phyloP scores from a whole-genome alignment of 164 flowering plant genomes.

The Echeveria elegans region DNA sequence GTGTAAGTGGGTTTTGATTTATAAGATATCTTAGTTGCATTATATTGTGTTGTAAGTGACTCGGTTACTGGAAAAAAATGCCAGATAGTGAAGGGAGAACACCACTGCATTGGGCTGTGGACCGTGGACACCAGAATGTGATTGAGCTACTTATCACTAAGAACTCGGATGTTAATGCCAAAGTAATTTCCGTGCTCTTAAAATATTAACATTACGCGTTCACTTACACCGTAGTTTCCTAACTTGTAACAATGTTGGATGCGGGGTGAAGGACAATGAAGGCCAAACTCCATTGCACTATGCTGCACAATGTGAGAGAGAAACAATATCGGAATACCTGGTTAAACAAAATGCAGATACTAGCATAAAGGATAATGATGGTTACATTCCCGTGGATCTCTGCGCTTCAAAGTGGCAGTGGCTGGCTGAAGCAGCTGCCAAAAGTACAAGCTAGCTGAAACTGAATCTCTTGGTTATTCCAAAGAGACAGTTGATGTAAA shows the following conservation, averaged over 20 bases:
- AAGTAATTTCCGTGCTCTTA: constrained; percentile 30
- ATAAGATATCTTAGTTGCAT: neutral
- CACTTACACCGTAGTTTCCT: neutral
- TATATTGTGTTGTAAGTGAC: neutral
- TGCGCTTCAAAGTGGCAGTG: constrained; percentile 68
- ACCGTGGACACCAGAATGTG: constrained; percentile 65
- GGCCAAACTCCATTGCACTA: constrained; percentile 94
- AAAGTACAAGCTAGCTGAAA: constrained; percentile 13
- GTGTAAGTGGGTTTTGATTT: neutral
- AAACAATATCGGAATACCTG: constrained; percentile 61
- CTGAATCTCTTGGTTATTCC: constrained; percentile 5
- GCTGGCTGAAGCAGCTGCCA: constrained; percentile 21
- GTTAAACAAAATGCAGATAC: constrained; percentile 62
- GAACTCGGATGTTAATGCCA: constrained; percentile 70
- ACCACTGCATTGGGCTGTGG: constrained; percentile 98
- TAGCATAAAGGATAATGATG: constrained; percentile 57
- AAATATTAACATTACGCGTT: neutral
- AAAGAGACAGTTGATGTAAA: neutral
- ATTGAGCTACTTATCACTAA: constrained; percentile 49
- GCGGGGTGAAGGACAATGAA: constrained; percentile 55
- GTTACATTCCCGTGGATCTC: constrained; percentile 44
- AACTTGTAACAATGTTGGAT: neutral
- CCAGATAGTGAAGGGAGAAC: constrained; percentile 95
- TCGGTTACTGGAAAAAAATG: neutral
- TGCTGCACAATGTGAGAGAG: constrained; percentile 85